These are phyloP conservation scores for Pichia sp. DNA, from an alignment of 1,139 yeast species.

Conservation along the genomic window DNA sequence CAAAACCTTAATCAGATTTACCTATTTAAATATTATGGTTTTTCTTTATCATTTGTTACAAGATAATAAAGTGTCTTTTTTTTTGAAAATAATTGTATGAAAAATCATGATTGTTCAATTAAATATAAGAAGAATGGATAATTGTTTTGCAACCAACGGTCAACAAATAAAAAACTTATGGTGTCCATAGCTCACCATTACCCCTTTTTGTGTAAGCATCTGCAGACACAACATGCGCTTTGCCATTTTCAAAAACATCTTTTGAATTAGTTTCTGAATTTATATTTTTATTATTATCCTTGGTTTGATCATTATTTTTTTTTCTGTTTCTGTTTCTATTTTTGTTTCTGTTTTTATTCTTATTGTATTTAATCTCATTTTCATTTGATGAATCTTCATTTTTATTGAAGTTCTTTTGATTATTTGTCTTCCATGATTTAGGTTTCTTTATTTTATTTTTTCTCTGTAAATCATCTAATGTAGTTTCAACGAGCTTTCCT, in stretches of 20 bases:
- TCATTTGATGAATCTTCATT: not conserved
- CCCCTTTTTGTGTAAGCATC: conserved; percentile 43
- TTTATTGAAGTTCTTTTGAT: not conserved
- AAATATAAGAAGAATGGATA: too few species aligned
- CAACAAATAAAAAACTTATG: not conserved
- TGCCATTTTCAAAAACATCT: not conserved
- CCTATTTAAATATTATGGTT: too few species aligned
- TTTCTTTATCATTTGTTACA: too few species aligned
- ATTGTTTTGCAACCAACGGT: too few species aligned
- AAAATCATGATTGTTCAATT: too few species aligned
- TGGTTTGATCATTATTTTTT: not conserved
- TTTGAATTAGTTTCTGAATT: not conserved
- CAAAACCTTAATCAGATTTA: too few species aligned
- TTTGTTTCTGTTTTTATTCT: not conserved
- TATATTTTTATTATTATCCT: not conserved
- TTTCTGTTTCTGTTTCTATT: conserved; percentile 28
- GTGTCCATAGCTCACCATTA: conserved; percentile 29
- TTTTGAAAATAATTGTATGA: too few species aligned
- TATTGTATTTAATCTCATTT: not conserved
- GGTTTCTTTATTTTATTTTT: not conserved
- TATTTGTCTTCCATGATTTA: not conserved
- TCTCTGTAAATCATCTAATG: not conserved
- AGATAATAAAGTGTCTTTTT: too few species aligned
- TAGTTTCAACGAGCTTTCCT: conserved; percentile 6
- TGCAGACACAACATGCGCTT: conserved; percentile 1